A percentile compares a stretch with the other conserved stretches of the same genome.
Conservation (phyloP, 2,329 filamentous ascomycete genomes). For the Colletotrichum tropicale region DNA sequence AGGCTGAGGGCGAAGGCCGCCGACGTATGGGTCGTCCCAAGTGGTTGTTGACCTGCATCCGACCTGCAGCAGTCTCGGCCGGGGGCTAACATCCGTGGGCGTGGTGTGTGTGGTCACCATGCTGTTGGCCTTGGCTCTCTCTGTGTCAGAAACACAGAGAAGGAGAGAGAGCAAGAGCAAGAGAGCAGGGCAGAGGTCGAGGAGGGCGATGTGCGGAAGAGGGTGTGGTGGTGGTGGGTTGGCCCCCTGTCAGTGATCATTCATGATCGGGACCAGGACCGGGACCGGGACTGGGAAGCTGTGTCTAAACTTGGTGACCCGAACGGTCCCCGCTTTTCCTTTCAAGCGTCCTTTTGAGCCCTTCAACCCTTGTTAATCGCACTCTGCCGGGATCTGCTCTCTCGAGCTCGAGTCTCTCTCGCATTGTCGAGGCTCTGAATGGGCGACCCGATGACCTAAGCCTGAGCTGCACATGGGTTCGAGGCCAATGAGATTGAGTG, state of each 20-base stretch:
- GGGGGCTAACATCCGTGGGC: not conserved
- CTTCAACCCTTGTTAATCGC: not conserved
- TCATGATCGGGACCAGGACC: not conserved
- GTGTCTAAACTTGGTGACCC: not conserved
- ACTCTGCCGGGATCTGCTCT: not conserved
- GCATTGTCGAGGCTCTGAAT: not conserved
- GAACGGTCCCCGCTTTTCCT: constrained; percentile 12
- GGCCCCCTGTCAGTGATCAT: not conserved
- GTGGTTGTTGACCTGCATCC: not conserved
- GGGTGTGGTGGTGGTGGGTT: not conserved
- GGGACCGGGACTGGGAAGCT: not conserved
- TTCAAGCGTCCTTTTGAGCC: not conserved
- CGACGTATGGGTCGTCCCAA: not conserved
- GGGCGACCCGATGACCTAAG: not conserved
- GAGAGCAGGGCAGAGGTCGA: not conserved
- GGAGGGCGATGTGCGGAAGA: not conserved
- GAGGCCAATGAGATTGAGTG: constrained; percentile 4
- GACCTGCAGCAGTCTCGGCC: not conserved
- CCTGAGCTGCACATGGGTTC: not conserved
- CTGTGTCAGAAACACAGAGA: not conserved
- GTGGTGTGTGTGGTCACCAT: not conserved
- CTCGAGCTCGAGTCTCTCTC: not conserved
- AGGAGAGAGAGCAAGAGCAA: not conserved
- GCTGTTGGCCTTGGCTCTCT: not conserved
- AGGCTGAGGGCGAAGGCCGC: not conserved